Percentiles rank a stretch among this genome's conserved stretches.
Evolutionary conservation across 75 land plant genomes (phyloP).

Genomic region (Sequoia sempervirens): DNA sequence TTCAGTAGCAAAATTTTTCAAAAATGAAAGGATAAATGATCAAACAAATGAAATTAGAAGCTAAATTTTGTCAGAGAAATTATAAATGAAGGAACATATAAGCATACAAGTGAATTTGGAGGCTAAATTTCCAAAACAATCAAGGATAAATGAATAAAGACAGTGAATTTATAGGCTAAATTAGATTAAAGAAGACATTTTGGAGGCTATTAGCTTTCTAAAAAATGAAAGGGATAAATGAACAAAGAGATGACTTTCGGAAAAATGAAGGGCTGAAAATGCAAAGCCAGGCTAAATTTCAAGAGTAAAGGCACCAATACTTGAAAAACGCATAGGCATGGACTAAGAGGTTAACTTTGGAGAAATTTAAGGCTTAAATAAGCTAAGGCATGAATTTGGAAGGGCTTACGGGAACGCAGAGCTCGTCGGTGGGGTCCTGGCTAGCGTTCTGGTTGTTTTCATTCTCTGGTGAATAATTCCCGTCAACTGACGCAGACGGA

Average conservation of each 20-base stretch:
- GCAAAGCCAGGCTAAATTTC: background rate
- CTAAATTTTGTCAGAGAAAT: background rate
- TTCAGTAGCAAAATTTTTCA: too few relatives aligned
- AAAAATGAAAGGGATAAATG: background rate
- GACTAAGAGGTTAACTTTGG: background rate
- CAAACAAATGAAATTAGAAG: background rate
- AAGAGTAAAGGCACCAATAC: background rate
- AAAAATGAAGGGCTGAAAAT: background rate
- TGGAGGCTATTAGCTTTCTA: too few relatives aligned
- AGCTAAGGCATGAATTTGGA: background rate
- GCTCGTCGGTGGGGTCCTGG: slow-evolving; percentile 16
- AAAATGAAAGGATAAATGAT: background rate
- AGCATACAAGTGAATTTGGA: background rate
- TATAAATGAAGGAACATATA: too few relatives aligned
- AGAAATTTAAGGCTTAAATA: background rate
- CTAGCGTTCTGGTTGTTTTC: background rate
- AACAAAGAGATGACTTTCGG: background rate
- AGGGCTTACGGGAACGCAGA: slow-evolving; percentile 32
- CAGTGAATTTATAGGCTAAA: background rate
- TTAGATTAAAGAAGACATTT: background rate
- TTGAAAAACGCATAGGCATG: background rate
- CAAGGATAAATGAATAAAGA: background rate
- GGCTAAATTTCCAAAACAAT: background rate
- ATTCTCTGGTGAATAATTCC: background rate
- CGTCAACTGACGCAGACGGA: background rate